These are phyloP conservation scores for Solanum lycopersicoides DNA, from an alignment of 257 asterid species.

Conservation along the genomic window DNA sequence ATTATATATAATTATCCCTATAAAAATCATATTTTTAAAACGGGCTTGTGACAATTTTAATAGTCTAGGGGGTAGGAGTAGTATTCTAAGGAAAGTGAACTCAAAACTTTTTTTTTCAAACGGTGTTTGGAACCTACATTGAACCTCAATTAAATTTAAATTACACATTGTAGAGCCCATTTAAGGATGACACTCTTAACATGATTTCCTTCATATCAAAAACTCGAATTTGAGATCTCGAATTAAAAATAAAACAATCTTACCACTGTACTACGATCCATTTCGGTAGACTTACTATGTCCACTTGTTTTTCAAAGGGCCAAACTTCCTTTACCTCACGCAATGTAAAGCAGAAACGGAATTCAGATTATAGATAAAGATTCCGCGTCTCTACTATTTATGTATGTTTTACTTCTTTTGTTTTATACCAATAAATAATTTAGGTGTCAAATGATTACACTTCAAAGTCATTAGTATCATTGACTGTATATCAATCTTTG, in stretches of 20 bases:
- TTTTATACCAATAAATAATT: neutral
- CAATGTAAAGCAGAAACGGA: conserved; percentile 4
- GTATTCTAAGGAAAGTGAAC: no score
- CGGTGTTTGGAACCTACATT: no score
- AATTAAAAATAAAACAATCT: no score
- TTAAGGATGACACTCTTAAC: no score
- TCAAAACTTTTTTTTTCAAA: no score
- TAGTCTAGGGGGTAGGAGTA: no score
- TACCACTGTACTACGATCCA: accelerated
- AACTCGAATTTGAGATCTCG: accelerated
- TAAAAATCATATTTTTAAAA: no score
- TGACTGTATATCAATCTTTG: neutral
- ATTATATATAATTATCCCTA: no score
- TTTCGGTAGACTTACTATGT: neutral
- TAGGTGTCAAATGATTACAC: neutral
- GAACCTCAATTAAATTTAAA: no score
- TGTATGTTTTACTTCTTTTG: neutral
- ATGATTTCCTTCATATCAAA: no score
- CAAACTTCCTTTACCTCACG: conserved; percentile 29
- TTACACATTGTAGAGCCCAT: no score
- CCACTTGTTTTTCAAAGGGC: neutral
- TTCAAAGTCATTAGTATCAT: neutral
- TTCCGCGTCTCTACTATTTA: neutral
- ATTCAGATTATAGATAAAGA: neutral
- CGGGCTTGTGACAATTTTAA: no score